These are phyloP conservation scores for Eustoma russellianum DNA, from an alignment of 257 asterid species.

Conservation along the genomic window DNA sequence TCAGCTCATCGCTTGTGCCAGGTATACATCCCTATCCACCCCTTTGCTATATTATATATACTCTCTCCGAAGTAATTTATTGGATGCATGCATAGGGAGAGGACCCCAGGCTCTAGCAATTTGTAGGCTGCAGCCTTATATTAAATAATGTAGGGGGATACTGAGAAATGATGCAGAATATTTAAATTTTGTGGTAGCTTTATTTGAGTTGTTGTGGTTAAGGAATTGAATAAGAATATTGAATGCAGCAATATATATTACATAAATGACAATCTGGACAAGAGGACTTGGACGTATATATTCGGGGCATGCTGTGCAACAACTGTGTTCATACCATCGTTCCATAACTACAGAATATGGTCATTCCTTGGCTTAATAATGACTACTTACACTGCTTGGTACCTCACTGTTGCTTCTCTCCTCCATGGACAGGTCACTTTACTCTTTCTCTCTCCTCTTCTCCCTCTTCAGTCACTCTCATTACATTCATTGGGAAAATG, in stretches of 20 bases:
- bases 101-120: too few species aligned
- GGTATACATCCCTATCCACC: constrained; percentile 28
- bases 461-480: too few species aligned
- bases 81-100: too few species aligned
- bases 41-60: neutral
- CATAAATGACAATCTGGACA: constrained; percentile 93
- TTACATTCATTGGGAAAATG: too few species aligned
- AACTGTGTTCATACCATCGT: constrained; percentile 85
- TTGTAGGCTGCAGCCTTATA: too few species aligned
- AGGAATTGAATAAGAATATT: too few species aligned
- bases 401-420: constrained; percentile 74
- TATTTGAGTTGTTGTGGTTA: neutral
- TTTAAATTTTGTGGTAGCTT: neutral
- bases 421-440: constrained; percentile 79
- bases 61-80: too few species aligned
- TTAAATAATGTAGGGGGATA: too few species aligned
- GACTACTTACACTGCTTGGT: constrained; percentile 98
- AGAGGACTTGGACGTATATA: constrained; percentile 91
- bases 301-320: constrained; percentile 97
- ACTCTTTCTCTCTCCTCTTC: too few species aligned
- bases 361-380: constrained; percentile 76
- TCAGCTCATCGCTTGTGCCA: constrained; percentile 97
- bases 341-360: constrained; percentile 92
- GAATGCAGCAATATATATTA: constrained; percentile 83
- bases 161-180: constrained; percentile 1